Evolutionary conservation across 2,329 filamentous ascomycete genomes (phyloP), one percentile per base, ranked within the genome.

Genomic region (Phaeosphaeria sp.): DNA sequence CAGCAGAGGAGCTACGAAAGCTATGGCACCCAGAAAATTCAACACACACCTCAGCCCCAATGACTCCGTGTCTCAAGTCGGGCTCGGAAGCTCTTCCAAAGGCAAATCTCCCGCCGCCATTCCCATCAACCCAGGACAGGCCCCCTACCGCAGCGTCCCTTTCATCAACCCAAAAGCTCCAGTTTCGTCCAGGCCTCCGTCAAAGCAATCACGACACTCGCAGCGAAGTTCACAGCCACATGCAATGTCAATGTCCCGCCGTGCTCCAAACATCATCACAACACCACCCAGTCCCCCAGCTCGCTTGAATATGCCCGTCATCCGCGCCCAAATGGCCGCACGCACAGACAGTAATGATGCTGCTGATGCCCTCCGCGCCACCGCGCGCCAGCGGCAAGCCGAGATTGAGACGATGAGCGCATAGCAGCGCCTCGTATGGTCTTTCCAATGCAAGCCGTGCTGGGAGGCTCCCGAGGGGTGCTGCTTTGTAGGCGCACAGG

Each of bases 391-490:
- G 27, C 39, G 36, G n/a, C 17, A n/a, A 17, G 7, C 2, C 2
- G 40, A 46, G 11, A 45, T 53, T 5, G 49, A 56, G 20, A 22
- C 45, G 1, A 24, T 22, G 7, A 52, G 24, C 6, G 8, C 33
- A 4, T 49, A 49, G 49, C 22, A 53, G 24, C 25, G 17, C 15
- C 27, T 47, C 18, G 44, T 27, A 24, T 56, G 49, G 54, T 20
- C 22, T 2, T 40, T 49, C 20, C 30, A 47, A 22, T 11, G 46
- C 6, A 48, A 48, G 21, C 43, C 45, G 36, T 53, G 49, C 20
- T 52, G 49, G 25, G 55, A 49, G n/a, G 44, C 22, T 7, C 22
- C 17, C 8, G 48, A 49, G 20, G 44, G 44, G 3, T 56, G 45
- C 20, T 56, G 27, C 18, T 49, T 44, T 45, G 45, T n/a, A 15